These are phyloP conservation scores for Backusella circina DNA, from an alignment of 192 early-diverging fungal genomes.

Conservation along the genomic window DNA sequence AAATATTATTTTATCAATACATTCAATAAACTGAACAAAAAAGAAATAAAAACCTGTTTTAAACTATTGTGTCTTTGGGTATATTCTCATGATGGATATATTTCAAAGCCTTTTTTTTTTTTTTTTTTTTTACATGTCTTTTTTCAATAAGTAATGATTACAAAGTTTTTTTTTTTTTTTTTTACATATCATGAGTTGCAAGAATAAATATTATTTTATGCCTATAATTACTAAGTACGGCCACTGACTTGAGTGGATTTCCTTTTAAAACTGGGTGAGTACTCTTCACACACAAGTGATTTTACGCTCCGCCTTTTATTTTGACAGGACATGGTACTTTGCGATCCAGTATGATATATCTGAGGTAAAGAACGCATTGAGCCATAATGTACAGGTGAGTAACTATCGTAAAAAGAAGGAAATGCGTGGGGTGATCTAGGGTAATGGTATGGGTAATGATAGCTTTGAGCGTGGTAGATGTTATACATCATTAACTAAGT, in stretches of 20 bases:
- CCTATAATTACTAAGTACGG: neutral
- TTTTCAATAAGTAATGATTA: too few species aligned
- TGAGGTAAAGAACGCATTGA: neutral
- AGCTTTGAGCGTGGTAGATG: neutral
- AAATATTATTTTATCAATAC: too few species aligned
- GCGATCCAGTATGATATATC: neutral
- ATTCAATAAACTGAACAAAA: too few species aligned
- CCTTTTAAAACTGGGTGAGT: neutral
- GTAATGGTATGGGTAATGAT: neutral
- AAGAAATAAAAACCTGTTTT: too few species aligned
- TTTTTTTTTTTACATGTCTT: too few species aligned
- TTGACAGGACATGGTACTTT: neutral
- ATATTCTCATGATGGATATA: too few species aligned
- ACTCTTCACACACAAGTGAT: neutral
- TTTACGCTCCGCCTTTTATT: neutral
- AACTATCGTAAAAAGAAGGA: neutral
- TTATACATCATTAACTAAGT: neutral
- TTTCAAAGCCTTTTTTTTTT: too few species aligned
- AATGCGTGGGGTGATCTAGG: neutral
- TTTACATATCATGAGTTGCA: too few species aligned
- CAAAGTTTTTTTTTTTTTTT: too few species aligned
- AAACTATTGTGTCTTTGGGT: too few species aligned
- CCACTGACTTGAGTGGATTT: neutral
- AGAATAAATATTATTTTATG: neutral
- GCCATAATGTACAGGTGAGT: neutral